Base-by-base conservation (phyloP, 2,329 filamentous ascomycete species). In the Ceratocystis lukuohia region DNA sequence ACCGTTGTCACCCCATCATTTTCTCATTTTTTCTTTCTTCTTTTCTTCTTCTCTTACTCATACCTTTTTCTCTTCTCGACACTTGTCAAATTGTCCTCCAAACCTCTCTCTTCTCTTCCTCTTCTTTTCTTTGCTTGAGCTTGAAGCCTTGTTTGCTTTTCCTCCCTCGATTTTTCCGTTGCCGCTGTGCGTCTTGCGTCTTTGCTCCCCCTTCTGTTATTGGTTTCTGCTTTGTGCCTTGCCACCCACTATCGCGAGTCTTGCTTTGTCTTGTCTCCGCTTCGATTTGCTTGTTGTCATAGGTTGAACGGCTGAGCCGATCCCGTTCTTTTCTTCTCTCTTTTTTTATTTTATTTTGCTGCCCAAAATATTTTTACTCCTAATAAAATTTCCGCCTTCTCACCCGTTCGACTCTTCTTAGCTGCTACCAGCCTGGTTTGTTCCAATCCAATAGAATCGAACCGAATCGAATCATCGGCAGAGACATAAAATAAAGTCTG, bases 231-330 rank as follows among this genome's bases (percentile, higher is more conserved):
- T 61, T 17, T 56, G 17, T 10, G 46, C 30, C 46, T 28, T 2
- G n/a, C 25, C 46, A 48, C 2, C 25, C 46, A 48, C 17, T 64
- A 56, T 33, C 64, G 64, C 44, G 61, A 57, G 56, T 30, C 22
- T 65, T 57, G 28, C 28, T 41, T 41, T 41, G 37, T 10, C 10
- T 41, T 15, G 10, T 41, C 37, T 41, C 37, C 37, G 37, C 37
- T 41, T 41, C 4, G 37, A 12, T 41, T 41, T 41, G 10, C 10
- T 41, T 59, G 56, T 1, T 59, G 56, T 59, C 56, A n/a, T 59
- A n/a, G 28, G 56, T 59, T 61, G 63, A 65, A 61, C 62, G 62
- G 57, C 66, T 67, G 63, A 64, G 65, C 65, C 65, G 65, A 57
- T 64, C 61, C 44, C 61, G 28, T 37, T 65, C 44, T 66, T 62